Evolutionary conservation across 164 flowering plant genomes (phyloP).

Genomic region (Umbilicus rupestris): DNA sequence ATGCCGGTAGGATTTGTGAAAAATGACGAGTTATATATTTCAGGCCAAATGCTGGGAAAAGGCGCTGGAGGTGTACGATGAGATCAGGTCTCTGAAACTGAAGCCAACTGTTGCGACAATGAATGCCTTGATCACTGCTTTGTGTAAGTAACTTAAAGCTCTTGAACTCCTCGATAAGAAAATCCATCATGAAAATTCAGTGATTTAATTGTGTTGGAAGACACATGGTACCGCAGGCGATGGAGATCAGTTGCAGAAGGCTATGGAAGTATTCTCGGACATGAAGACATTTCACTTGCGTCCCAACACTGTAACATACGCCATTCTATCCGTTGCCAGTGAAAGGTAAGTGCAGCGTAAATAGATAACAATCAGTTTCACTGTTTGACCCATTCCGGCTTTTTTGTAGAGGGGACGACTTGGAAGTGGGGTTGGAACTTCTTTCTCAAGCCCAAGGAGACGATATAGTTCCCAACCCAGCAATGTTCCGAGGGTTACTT

Average conservation of each 20-base stretch:
- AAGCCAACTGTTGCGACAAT: conserved; percentile 66
- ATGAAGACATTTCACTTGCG: conserved; percentile 48
- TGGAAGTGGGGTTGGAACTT: conserved; percentile 54
- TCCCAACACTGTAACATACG: conserved; percentile 67
- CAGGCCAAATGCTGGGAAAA: conserved; percentile 85
- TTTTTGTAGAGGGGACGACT: conserved; percentile 52
- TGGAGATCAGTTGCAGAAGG: conserved; percentile 61
- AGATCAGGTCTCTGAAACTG: conserved; percentile 51
- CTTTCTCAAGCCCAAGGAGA: conserved; percentile 64
- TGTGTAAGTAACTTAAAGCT: conserved; percentile 47
- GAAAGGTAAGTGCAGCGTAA: conserved; percentile 79
- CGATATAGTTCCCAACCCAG: conserved; percentile 43
- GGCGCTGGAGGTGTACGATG: conserved; percentile 70
- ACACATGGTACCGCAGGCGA: conserved; percentile 44
- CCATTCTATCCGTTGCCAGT: conserved; percentile 65
- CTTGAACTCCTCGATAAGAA: neutral
- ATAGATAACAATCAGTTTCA: too few relatives aligned
- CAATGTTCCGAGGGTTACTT: conserved; percentile 56
- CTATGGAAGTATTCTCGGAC: conserved; percentile 59
- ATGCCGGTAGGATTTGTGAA: neutral
- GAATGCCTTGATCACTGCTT: conserved; percentile 84
- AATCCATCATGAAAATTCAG: neutral
- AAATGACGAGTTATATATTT: conserved; percentile 11
- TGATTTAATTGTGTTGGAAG: neutral
- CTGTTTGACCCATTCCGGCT: neutral